Evolutionary conservation across 768 basidiomycete genomes (phyloP).

Genomic region (Mycena sanguinolenta): DNA sequence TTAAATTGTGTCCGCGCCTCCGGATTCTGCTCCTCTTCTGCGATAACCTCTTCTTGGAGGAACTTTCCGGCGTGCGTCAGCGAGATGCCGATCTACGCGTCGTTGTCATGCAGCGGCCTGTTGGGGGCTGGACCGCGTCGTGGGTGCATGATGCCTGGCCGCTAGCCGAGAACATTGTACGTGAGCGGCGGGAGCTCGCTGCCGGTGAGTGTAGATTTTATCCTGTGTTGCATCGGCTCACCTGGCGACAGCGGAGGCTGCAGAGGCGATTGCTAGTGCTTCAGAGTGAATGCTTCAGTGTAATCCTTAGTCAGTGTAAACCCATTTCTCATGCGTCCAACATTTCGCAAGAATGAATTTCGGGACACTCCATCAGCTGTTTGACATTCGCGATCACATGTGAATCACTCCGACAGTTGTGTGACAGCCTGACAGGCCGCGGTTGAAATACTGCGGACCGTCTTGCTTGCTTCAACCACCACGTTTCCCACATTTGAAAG

Average conservation of each 20-base stretch:
- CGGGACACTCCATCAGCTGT: no score
- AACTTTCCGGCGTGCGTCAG: neutral
- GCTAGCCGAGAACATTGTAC: slow-evolving; percentile 29
- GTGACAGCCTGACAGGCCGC: no score
- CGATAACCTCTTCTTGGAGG: slow-evolving; percentile 11
- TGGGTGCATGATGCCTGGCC: slow-evolving; percentile 34
- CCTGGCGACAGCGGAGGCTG: neutral
- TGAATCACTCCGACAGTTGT: no score
- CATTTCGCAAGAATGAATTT: no score
- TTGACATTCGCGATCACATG: no score
- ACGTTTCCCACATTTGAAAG: no score
- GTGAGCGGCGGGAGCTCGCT: slow-evolving; percentile 13
- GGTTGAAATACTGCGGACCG: no score
- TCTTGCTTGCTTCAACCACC: no score
- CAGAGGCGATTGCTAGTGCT: neutral
- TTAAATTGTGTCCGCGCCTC: slow-evolving; percentile 22
- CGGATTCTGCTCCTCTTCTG: slow-evolving; percentile 28
- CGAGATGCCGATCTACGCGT: slow-evolving; percentile 26
- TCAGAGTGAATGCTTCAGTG: no score
- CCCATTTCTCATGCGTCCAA: no score
- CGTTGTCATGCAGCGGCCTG: slow-evolving; percentile 25
- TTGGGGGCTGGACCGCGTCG: slow-evolving; percentile 14
- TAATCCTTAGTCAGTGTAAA: no score
- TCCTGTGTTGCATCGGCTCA: neutral
- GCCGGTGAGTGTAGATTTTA: slow-evolving; percentile 16